Base-by-base conservation (phyloP, 1,284 basidiomycete species). In the Tremellales sp. region DNA sequence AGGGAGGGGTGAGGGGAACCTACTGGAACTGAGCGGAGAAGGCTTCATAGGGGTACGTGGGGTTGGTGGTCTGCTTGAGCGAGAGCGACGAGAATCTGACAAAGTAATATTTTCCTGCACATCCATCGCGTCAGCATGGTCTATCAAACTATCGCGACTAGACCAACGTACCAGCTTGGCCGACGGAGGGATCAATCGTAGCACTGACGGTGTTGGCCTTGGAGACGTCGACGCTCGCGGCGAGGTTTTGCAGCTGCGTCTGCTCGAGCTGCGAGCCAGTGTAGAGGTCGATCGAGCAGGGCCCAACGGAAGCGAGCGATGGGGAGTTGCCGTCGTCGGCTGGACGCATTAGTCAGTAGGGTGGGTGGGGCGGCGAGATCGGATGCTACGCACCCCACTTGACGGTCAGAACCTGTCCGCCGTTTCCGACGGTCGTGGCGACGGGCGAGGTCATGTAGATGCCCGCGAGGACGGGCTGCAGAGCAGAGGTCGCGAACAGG, bases 21-120 rank as follows among this genome's bases (percentile, higher is more conserved):
- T 27, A 63, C 63, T 54, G 43, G 76, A 89, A 92, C 60, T 81
- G 81, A 50, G 87, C 79, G n/a, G 87, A 88, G 77, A 89, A 92
- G 2, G 86, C 81, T 54, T 84, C 75, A 46, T 79, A 80, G 3
- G 77, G 79, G 70, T 75, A 83, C 41, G 78, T 73, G 14, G 82
- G 70, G 49, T 76, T 68, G 7, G 57, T 52, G 2, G 61, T 60
- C 66, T 84, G 79, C 66, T 77, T 82, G 43, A 79, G 58, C 48
- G 28, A 61, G 33, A 77, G 51, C 0, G 86, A 86, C 50, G 83
- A 78, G 66, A 86, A 75, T 45, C 86, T 85, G 47, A 73, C 55
- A 58, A 73, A 73, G 63, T 71, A 73, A 53, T 61, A 65, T n/a
- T 53, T 41, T 25, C 65, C 66, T 66, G 47, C 13, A 39, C 29